Conservation (phyloP, 2,329 filamentous ascomycete species). For the Penicillium sp. region DNA sequence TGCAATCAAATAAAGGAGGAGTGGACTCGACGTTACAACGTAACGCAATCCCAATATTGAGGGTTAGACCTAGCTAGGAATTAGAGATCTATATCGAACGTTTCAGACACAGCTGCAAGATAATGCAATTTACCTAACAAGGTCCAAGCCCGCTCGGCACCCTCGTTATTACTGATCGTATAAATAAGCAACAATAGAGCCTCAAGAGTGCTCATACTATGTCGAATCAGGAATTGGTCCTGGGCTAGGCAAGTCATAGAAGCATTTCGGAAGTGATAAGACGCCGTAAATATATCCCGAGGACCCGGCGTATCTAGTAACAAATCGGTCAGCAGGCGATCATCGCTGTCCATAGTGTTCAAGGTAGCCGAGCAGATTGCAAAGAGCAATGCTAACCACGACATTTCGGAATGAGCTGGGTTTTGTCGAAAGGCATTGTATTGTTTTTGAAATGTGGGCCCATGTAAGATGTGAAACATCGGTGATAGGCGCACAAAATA, state of each 20-base stretch:
- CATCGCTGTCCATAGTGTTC: constrained; percentile 20
- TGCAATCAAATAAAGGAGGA: constrained; percentile 4
- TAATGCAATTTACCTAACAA: constrained; percentile 30
- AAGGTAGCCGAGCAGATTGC: constrained; percentile 25
- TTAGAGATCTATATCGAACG: too few species aligned
- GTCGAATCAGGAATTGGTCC: constrained; percentile 29
- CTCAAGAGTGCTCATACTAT: constrained; percentile 31
- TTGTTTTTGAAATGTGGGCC: constrained; percentile 28
- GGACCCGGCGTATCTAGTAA: too few species aligned
- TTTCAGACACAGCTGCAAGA: too few species aligned
- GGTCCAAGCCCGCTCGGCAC: constrained; percentile 27
- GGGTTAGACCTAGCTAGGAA: constrained; percentile 13
- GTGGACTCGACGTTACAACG: constrained; percentile 28
- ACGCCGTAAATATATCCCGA: too few species aligned
- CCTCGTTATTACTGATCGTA: constrained; percentile 25
- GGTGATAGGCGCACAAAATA: constrained; percentile 14
- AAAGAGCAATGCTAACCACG: constrained; percentile 32
- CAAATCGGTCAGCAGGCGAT: constrained; percentile 21
- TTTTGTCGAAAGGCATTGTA: constrained; percentile 21
- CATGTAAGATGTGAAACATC: constrained; percentile 31
- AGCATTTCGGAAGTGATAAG: neutral
- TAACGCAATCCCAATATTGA: constrained; percentile 31
- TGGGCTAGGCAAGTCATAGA: constrained; percentile 29
- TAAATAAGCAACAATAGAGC: constrained; percentile 33
- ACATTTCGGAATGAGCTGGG: constrained; percentile 18